A percentile compares a stretch with the other conserved stretches of the same genome.
Conservation (phyloP, 192 early-diverging fungal species). For the Dissophora ornata region DNA sequence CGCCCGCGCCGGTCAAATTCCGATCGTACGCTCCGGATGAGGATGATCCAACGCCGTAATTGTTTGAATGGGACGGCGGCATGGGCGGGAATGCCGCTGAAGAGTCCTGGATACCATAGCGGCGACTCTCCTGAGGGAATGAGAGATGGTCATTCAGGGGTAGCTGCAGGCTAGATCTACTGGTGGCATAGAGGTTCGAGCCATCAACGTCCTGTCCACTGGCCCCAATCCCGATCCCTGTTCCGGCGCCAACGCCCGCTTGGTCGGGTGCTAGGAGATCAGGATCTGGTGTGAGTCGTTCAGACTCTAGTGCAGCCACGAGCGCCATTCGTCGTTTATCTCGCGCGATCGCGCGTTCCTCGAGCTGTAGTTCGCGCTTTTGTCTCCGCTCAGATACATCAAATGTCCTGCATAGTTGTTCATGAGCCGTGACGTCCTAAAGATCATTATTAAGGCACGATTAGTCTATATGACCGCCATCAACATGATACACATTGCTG, state of each 20-base stretch:
- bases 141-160: conserved; percentile 48
- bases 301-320: conserved; percentile 24
- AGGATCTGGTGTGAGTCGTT: conserved; percentile 19
- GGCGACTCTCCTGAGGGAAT: conserved; percentile 36
- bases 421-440: conserved; percentile 45
- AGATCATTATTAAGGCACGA: too few relatives aligned
- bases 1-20: conserved; percentile 5
- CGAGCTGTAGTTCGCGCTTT: conserved; percentile 30
- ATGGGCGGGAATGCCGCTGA: conserved; percentile 9
- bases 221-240: conserved; percentile 23
- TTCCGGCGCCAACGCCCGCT: conserved; percentile 12
- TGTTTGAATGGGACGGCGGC: conserved; percentile 3
- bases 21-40: conserved; percentile 27
- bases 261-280: conserved; percentile 24
- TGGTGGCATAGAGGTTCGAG: conserved; percentile 25
- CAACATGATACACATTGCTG: not conserved
- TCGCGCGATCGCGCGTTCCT: conserved; percentile 26
- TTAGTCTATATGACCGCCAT: too few relatives aligned
- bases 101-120: conserved; percentile 44
- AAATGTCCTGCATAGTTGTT: conserved; percentile 43
- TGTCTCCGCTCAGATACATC: conserved; percentile 42
- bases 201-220: conserved; percentile 28
- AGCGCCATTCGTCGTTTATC: conserved; percentile 18
- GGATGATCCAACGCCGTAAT: not conserved
- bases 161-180: conserved; percentile 40